Evolutionary conservation across 2,329 filamentous ascomycete genomes (phyloP).

Genomic region (Aspergillus tamarii): DNA sequence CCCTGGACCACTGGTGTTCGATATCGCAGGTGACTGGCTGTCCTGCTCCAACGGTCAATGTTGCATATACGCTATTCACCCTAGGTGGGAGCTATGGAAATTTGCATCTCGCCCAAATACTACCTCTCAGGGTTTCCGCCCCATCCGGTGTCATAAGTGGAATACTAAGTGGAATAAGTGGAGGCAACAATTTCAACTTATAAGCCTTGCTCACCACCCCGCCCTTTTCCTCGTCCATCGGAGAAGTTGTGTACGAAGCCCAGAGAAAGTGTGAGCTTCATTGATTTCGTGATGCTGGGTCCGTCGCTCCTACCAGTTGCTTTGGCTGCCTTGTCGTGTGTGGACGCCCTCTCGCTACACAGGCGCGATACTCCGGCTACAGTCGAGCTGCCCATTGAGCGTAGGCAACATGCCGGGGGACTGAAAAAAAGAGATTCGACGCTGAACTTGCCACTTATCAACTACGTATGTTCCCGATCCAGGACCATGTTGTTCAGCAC

Average conservation of each 20-base stretch:
- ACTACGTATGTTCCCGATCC: neutral
- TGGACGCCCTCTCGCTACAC: slow-evolving; percentile 11
- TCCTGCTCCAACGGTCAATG: neutral
- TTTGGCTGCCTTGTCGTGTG: neutral
- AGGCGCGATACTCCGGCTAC: slow-evolving; percentile 15
- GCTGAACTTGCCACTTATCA: neutral
- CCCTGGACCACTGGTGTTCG: no score
- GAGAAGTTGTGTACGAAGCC: neutral
- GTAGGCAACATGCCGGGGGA: slow-evolving; percentile 8
- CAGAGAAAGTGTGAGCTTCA: neutral
- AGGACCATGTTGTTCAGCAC: neutral
- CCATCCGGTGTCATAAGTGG: neutral
- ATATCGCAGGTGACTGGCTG: slow-evolving; percentile 1
- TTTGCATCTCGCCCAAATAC: neutral
- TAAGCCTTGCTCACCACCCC: neutral
- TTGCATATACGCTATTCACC: neutral
- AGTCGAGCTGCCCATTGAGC: slow-evolving; percentile 13
- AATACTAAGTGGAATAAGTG: neutral
- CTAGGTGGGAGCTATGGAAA: neutral
- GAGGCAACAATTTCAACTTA: neutral
- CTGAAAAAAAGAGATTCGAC: slow-evolving; percentile 11
- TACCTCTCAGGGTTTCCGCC: neutral
- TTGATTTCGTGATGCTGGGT: neutral
- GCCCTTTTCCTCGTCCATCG: neutral
- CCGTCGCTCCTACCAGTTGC: neutral